phyloP scores from a whole-genome alignment of 495 filamentous ascomycete genomes.

The Hyaloscypha variabilis region DNA sequence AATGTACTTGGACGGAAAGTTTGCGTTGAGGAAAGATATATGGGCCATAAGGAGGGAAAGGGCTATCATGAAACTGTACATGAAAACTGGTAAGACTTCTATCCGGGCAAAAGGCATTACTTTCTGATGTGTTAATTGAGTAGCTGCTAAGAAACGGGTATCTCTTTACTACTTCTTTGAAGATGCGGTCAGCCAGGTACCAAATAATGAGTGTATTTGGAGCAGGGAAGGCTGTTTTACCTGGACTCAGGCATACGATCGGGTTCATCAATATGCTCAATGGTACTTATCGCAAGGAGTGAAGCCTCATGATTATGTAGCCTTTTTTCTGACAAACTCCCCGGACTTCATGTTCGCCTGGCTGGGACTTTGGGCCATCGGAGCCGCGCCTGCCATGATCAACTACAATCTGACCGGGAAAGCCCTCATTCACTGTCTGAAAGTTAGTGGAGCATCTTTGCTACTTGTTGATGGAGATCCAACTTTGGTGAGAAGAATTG shows the following conservation, averaged over 20 bases:
- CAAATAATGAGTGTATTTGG: constrained; percentile 63
- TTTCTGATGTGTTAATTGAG: not conserved
- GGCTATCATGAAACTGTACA: constrained; percentile 35
- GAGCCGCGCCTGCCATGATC: constrained; percentile 71
- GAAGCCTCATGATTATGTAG: constrained; percentile 65
- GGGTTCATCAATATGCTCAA: constrained; percentile 62
- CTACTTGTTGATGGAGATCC: constrained; percentile 68
- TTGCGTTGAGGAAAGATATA: constrained; percentile 64
- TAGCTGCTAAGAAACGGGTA: constrained; percentile 50
- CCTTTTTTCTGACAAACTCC: constrained; percentile 69
- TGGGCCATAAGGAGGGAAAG: constrained; percentile 34
- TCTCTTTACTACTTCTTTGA: constrained; percentile 71
- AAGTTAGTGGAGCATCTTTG: constrained; percentile 58
- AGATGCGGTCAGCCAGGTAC: constrained; percentile 48
- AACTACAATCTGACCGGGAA: constrained; percentile 72
- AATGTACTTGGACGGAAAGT: constrained; percentile 73
- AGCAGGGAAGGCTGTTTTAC: constrained; percentile 65
- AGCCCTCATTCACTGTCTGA: constrained; percentile 70
- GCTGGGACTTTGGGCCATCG: constrained; percentile 64
- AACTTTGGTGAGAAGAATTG: constrained; percentile 55
- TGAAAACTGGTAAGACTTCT: constrained; percentile 31
- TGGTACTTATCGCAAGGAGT: constrained; percentile 66
- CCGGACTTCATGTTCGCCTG: constrained; percentile 69
- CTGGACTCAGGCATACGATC: constrained; percentile 57
- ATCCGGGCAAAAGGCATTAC: constrained; percentile 13